Base-by-base conservation (phyloP, 176 grass and related monocot genomes). In the Phragmites australis region DNA sequence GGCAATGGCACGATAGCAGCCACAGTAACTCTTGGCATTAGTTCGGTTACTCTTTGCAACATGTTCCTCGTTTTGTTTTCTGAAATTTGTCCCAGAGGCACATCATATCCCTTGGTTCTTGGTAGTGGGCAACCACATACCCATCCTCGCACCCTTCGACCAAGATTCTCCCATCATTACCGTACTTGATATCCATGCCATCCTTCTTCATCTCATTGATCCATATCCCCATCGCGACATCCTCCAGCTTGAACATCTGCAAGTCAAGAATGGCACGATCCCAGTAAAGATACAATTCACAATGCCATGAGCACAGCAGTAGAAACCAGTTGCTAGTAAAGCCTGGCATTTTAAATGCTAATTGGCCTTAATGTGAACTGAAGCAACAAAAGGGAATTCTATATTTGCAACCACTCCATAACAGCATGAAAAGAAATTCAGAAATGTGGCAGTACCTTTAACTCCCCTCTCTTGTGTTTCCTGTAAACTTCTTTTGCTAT, bases 161-260 rank as follows among this genome's bases (percentile, higher is more conserved):
- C 32, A 81, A 84, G 74, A 99, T 93, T 72, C 96, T 93, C 65
- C 87, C 96, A 56, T 99, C 96, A 34, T 78, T 91, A 77, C 79
- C 75, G 21, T 99, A 99, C 46, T 88, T 88, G 47, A 99, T 84
- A 72, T 93, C 81, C 26, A 90, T 81, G 41, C 96, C 96, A 39
- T 54, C 68, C 75, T 91, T 95, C 76, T 84, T 89, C 96, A 99
- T 93, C 64, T 91, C 84, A 65, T 91, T 66, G 66, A 99, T 92
- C 97, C 97, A 99, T 77, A 99, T 96, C 40, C 97, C 97, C 97
- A 99, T 99, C 5, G 97, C 97, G 0, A 99, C 97, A 86, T 99
- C 97, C 87, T 99, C 97, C 80, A 99, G 82, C 53, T 99, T 99
- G 84, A 99, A 95, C 97, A 99, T 99, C 97, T 99, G 87, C 54